Conservation (phyloP, 2,329 filamentous ascomycete species). For the Kalmusia sp. region DNA sequence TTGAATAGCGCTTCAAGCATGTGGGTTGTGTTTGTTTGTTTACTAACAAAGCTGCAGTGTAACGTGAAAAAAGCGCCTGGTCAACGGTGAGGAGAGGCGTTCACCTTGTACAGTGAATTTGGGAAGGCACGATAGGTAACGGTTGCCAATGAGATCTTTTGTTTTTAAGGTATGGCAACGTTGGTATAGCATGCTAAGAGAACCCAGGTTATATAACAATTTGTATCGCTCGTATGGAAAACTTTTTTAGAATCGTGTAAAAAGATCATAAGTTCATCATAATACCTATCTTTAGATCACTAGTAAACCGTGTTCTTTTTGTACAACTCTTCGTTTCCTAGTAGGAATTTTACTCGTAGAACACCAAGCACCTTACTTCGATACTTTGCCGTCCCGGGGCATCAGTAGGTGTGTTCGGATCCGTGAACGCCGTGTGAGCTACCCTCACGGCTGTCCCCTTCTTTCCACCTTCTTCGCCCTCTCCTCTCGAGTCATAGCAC, state of each 20-base stretch:
- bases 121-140: neutral
- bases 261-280: too few relatives aligned
- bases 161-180: neutral
- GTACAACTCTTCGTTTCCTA: neutral
- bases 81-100: too few relatives aligned
- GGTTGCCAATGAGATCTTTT: neutral
- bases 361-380: conserved; percentile 69
- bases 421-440: conserved; percentile 72
- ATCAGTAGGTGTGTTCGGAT: conserved; percentile 60
- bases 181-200: too few relatives aligned
- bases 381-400: conserved; percentile 65
- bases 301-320: neutral
- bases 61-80: too few relatives aligned
- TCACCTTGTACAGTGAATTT: too few relatives aligned
- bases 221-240: too few relatives aligned
- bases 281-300: too few relatives aligned
- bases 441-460: conserved; percentile 52
- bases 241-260: too few relatives aligned
- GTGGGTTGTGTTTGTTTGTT: too few relatives aligned
- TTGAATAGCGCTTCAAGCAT: too few relatives aligned
- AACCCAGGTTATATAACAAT: too few relatives aligned
- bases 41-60: too few relatives aligned
- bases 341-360: conserved; percentile 60
- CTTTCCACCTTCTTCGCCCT: conserved; percentile 49
- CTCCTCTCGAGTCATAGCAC: conserved; percentile 55